Evolutionary conservation across 192 early-diverging fungal species (phyloP).

Genomic region (Backusella mclennaniae): DNA sequence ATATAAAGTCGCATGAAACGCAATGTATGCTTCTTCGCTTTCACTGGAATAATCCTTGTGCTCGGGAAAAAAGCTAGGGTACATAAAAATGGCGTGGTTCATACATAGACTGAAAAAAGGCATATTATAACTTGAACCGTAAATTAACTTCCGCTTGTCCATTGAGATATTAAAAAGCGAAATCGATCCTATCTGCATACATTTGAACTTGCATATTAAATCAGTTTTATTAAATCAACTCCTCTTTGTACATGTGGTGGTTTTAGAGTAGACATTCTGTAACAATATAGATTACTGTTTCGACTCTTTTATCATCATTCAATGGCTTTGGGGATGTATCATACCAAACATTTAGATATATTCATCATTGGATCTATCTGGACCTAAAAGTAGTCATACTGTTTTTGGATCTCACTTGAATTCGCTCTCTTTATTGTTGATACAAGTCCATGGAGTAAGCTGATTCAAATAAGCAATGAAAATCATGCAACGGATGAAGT

Average conservation of each 20-base stretch:
- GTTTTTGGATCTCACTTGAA: too few relatives aligned
- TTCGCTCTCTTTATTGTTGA: too few relatives aligned
- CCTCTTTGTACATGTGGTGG: neutral
- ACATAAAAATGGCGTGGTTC: neutral
- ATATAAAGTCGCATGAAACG: neutral
- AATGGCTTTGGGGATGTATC: neutral
- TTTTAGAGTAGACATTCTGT: neutral
- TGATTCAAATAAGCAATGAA: too few relatives aligned
- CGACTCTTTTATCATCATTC: neutral
- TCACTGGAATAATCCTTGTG: neutral
- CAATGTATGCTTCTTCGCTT: neutral
- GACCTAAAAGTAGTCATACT: too few relatives aligned
- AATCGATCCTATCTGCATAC: neutral
- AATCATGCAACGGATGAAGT: too few relatives aligned
- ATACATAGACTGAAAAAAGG: neutral
- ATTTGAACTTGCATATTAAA: slow-evolving; percentile 2
- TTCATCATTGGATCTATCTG: too few relatives aligned
- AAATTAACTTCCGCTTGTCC: neutral
- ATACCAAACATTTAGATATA: too few relatives aligned
- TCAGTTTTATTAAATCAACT: neutral
- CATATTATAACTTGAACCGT: neutral
- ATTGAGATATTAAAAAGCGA: neutral
- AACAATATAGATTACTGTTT: neutral
- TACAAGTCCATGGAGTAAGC: too few relatives aligned
- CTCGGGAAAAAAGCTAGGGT: neutral